These are phyloP conservation scores for Tolypocladium endophyticum DNA, from an alignment of 2,329 filamentous ascomycete species.

Conservation along the genomic window DNA sequence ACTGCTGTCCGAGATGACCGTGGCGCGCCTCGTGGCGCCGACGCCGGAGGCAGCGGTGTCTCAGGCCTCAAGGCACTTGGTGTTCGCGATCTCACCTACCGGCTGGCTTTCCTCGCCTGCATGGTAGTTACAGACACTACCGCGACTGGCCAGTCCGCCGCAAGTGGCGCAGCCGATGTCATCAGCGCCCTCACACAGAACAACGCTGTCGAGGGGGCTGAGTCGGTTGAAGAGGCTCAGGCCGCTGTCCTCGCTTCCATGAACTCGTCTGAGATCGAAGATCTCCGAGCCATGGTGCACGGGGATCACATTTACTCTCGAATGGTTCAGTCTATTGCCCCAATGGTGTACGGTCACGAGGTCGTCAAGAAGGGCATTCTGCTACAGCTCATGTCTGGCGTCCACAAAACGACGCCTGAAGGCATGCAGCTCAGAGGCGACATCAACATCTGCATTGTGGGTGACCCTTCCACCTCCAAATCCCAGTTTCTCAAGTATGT, in stretches of 20 bases:
- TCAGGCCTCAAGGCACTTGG: slow-evolving; percentile 84
- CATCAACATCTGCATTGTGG: slow-evolving; percentile 97
- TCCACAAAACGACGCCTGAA: slow-evolving; percentile 83
- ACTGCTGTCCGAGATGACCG: slow-evolving; percentile 77
- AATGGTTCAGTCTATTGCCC: slow-evolving; percentile 85
- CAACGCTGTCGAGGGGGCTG: slow-evolving; percentile 53
- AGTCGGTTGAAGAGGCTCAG: slow-evolving; percentile 76
- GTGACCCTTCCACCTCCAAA: slow-evolving; percentile 93
- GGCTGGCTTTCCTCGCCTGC: slow-evolving; percentile 90
- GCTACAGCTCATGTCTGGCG: slow-evolving; percentile 90
- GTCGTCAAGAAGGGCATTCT: slow-evolving; percentile 96
- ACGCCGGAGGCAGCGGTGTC: slow-evolving; percentile 76
- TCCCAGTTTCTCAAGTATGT: slow-evolving; percentile 98
- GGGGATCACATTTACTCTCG: slow-evolving; percentile 90
- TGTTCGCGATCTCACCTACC: slow-evolving; percentile 90
- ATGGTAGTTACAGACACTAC: slow-evolving; percentile 89
- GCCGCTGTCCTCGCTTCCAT: slow-evolving; percentile 79
- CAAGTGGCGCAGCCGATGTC: slow-evolving; percentile 60
- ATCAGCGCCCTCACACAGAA: slow-evolving; percentile 63
- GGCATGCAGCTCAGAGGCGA: slow-evolving; percentile 94
- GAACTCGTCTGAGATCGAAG: slow-evolving; percentile 78
- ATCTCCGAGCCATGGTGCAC: slow-evolving; percentile 87
- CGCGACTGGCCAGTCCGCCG: slow-evolving; percentile 63
- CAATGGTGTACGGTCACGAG: slow-evolving; percentile 94
- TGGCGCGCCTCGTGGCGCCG: slow-evolving; percentile 60